phyloP scores from a whole-genome alignment of 1,139 yeast genomes.

The Candida sanyaensis region DNA sequence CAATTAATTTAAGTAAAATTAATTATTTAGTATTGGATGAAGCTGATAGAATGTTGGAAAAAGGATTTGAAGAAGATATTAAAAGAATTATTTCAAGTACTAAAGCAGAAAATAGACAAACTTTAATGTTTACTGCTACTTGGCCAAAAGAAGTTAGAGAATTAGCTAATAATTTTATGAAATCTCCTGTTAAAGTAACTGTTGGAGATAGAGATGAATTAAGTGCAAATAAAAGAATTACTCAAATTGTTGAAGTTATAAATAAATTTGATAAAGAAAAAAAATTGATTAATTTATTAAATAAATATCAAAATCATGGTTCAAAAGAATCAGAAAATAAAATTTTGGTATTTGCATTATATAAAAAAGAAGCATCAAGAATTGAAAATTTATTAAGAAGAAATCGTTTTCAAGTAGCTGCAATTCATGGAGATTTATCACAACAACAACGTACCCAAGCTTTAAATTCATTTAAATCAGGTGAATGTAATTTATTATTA shows the following conservation, averaged over 20 bases:
- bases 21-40: conserved; percentile 89
- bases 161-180: conserved; percentile 86
- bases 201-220: conserved; percentile 95
- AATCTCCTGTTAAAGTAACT: conserved; percentile 79
- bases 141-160: conserved; percentile 95
- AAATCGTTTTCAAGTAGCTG: conserved; percentile 81
- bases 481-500: conserved; percentile 71
- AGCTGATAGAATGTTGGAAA: conserved; percentile 97
- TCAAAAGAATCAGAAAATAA: conserved; percentile 66
- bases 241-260: conserved; percentile 90
- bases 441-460: conserved; percentile 94
- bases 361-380: conserved; percentile 94
- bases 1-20: conserved; percentile 67
- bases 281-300: conserved; percentile 67
- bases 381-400: conserved; percentile 75
- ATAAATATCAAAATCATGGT: conserved; percentile 67
- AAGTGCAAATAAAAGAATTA: conserved; percentile 89
- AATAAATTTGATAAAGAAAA: conserved; percentile 83
- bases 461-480: conserved; percentile 79
- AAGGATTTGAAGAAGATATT: conserved; percentile 95
- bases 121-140: conserved; percentile 87
- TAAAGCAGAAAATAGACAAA: conserved; percentile 57
- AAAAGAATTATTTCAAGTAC: conserved; percentile 71
- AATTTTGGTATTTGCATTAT: conserved; percentile 87
- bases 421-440: conserved; percentile 93